Conservation (phyloP, 2,329 filamentous ascomycete species). For the Leptographium wingfieldii region DNA sequence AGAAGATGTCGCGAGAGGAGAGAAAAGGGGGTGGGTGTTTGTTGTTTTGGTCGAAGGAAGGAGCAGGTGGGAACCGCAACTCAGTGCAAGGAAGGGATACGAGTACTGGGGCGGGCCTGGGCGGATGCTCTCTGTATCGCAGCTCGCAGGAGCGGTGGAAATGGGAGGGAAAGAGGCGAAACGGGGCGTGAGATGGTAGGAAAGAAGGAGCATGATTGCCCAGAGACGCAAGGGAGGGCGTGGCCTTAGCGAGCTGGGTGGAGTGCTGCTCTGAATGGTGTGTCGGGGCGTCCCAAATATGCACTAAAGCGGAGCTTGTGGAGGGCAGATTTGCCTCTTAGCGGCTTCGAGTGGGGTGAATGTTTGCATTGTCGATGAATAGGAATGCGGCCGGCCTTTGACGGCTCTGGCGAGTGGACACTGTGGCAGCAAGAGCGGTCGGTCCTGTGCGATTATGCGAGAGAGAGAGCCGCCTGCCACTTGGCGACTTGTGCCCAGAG, state of each 20-base stretch:
- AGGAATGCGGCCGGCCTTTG: not conserved
- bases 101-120: not conserved
- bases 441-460: not conserved
- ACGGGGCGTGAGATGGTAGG: not conserved
- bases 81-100: not conserved
- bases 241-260: constrained; percentile 3
- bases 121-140: not conserved
- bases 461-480: not conserved
- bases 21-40: constrained; percentile 5
- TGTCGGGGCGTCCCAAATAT: constrained; percentile 7
- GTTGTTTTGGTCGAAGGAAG: constrained; percentile 10
- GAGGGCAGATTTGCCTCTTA: constrained; percentile 2
- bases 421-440: not conserved
- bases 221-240: constrained; percentile 8
- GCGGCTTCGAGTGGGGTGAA: not conserved
- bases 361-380: not conserved
- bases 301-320: constrained; percentile 6
- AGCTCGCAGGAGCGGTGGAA: not conserved
- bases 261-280: not conserved
- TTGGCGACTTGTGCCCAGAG: not conserved
- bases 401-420: not conserved
- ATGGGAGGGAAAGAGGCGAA: not conserved
- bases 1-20: constrained; percentile 1
- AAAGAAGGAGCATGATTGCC: not conserved
- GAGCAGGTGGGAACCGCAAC: not conserved